A percentile compares a stretch with the other conserved stretches of the same genome.
Evolutionary conservation across 2,329 filamentous ascomycete species (phyloP).

Genomic region (Fusarium sp.): DNA sequence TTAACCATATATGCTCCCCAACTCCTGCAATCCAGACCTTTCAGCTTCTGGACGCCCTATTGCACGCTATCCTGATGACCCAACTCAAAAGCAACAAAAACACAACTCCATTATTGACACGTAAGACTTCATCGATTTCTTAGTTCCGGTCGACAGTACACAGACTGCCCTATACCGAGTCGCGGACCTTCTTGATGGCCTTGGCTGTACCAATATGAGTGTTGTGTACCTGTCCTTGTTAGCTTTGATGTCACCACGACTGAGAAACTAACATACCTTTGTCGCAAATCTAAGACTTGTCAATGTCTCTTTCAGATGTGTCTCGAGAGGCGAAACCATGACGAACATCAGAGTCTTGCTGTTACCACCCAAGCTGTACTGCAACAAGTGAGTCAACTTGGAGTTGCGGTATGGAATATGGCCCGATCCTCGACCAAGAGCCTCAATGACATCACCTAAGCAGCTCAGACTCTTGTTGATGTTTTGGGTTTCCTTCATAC

Average conservation of each 20-base stretch:
- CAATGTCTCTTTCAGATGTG: constrained; percentile 90
- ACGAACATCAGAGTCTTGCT: constrained; percentile 99
- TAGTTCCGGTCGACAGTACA: constrained; percentile 8
- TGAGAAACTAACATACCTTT: constrained; percentile 70
- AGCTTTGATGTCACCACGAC: not conserved
- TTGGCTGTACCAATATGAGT: constrained; percentile 93
- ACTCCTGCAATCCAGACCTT: constrained; percentile 41
- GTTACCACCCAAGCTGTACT: constrained; percentile 95
- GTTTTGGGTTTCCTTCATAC: constrained; percentile 93
- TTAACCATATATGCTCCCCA: constrained; percentile 42
- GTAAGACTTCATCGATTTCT: not conserved
- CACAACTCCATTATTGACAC: constrained; percentile 14
- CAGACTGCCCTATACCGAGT: constrained; percentile 47
- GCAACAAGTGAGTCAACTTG: constrained; percentile 94
- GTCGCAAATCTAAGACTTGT: constrained; percentile 96
- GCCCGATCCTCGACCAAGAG: constrained; percentile 83
- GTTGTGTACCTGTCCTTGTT: constrained; percentile 74
- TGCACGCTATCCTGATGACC: constrained; percentile 31
- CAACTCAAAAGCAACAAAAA: constrained; percentile 15
- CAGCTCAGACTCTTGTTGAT: constrained; percentile 97
- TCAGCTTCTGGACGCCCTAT: constrained; percentile 12
- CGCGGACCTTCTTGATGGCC: constrained; percentile 72
- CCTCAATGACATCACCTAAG: constrained; percentile 93
- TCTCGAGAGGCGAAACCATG: constrained; percentile 94
- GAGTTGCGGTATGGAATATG: constrained; percentile 97